Percentiles rank a stretch among this genome's conserved stretches.
Conservation (phyloP, 225 moss, liverwort and hornwort genomes). For the Straminergon stramineum region DNA sequence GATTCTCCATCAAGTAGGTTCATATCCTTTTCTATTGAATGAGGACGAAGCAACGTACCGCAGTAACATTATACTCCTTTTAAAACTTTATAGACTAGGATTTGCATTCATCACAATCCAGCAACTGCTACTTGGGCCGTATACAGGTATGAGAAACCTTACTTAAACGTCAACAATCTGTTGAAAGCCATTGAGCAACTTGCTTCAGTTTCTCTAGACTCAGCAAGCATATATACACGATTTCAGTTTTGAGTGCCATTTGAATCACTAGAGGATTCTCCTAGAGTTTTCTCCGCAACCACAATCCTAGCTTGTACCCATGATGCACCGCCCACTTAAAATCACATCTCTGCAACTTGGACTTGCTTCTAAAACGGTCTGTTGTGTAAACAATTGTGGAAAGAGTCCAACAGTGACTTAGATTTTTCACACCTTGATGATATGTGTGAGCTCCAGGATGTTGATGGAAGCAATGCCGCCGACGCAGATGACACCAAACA, state of each 20-base stretch:
- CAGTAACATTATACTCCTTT: neutral
- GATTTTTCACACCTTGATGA: conserved; percentile 27
- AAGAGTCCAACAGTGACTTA: neutral
- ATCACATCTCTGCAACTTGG: neutral
- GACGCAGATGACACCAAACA: conserved; percentile 40
- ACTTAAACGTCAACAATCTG: neutral
- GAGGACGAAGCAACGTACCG: neutral
- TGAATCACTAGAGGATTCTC: neutral
- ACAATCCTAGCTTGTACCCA: neutral
- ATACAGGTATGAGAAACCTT: neutral
- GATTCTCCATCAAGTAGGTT: neutral
- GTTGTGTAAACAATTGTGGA: neutral
- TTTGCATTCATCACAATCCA: neutral
- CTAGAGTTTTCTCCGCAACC: neutral
- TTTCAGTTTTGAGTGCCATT: neutral
- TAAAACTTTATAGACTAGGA: neutral
- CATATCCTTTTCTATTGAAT: neutral
- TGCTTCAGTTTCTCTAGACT: neutral
- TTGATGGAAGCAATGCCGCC: conserved; percentile 56
- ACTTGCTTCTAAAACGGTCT: neutral
- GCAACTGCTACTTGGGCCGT: neutral
- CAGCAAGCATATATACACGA: neutral
- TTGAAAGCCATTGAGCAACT: neutral
- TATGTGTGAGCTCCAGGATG: conserved; percentile 36
- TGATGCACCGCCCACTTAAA: neutral